Base-by-base conservation (phyloP, 2,329 filamentous ascomycete genomes). In the Eutypa lata region DNA sequence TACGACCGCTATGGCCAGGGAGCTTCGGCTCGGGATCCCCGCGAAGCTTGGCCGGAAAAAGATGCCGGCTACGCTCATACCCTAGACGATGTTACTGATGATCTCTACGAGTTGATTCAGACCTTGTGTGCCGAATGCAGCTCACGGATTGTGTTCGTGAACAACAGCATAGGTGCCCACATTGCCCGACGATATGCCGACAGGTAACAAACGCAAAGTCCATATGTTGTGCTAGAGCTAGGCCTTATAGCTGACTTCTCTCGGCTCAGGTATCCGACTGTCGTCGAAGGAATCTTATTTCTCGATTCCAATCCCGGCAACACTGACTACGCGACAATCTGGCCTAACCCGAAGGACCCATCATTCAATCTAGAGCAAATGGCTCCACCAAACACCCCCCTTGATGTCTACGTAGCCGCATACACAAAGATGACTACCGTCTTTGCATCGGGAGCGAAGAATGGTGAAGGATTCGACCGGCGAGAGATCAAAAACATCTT, bases 251-350 rank as follows among this genome's bases (percentile, higher is more conserved):
- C 53, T 55, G 45, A 59, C 11, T 7, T 35, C 22, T 45, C 11
- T 31, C 35, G 40, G 21, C 24, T 13, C 49, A 62, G 55, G 35
- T 61, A 65, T 31, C 62, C 66, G 13, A 57, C 48, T 1, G 55
- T 60, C 18, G 59, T 64, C 13, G 54, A 62, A 18, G 66, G 64
- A 4, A 57, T 68, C 13, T 53, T 70, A 2, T 58, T 68, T 47
- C 61, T 70, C 3, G 67, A 70, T 38, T 69, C 67, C 1, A 69
- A 68, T 28, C 67, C 68, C 2, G 58, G 59, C 11, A 68, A 68
- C 35, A 57, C 53, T n/a, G 60, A 68, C 38, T 68, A 65, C 37
- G 61, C 51, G 2, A 54, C 53, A n/a, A 63, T 67, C 24, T 57
- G 60, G 54, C 66, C 66, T 1, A 62, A 67, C 43, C 64, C 66